Evolutionary conservation across 1,284 basidiomycete species (phyloP).

Genomic region (Ustilago lituana): DNA sequence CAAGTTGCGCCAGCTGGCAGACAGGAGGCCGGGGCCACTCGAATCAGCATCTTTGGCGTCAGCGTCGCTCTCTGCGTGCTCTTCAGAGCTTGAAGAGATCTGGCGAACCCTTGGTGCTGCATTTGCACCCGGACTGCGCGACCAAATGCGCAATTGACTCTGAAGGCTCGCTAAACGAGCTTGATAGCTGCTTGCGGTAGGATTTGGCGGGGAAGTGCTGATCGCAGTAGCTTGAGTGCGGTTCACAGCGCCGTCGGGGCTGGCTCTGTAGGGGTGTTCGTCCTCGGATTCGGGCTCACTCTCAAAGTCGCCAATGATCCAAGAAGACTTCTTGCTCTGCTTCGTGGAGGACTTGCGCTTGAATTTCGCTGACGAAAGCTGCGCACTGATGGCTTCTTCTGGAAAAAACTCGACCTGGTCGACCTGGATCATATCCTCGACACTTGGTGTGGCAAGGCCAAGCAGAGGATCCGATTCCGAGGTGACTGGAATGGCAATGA

Average conservation of each 20-base stretch:
- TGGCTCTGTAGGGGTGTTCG: slow-evolving; percentile 9
- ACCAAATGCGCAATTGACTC: slow-evolving; percentile 46
- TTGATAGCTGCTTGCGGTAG: slow-evolving; percentile 31
- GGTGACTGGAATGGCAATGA: slow-evolving; percentile 24
- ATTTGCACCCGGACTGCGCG: slow-evolving; percentile 7
- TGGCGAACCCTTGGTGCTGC: slow-evolving; percentile 11
- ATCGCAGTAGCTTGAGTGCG: slow-evolving; percentile 8
- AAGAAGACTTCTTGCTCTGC: slow-evolving; percentile 33
- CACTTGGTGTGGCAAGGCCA: slow-evolving; percentile 24
- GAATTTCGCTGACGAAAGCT: slow-evolving; percentile 2
- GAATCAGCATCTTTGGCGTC: slow-evolving; percentile 21
- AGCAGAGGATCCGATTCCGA: slow-evolving; percentile 38
- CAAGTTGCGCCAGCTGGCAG: slow-evolving; percentile 48
- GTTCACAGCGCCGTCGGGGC: neutral
- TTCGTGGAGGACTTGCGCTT: slow-evolving; percentile 33
- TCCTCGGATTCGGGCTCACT: slow-evolving; percentile 40
- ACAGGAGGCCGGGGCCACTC: slow-evolving; percentile 19
- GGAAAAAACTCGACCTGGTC: slow-evolving; percentile 45
- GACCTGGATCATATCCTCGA: slow-evolving; percentile 43
- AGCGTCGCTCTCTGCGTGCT: slow-evolving; percentile 10
- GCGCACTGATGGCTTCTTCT: slow-evolving; percentile 29
- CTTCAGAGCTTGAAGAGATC: slow-evolving; percentile 34
- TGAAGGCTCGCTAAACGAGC: slow-evolving; percentile 39
- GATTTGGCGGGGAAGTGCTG: slow-evolving; percentile 21
- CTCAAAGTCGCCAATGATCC: slow-evolving; percentile 48